Conservation (phyloP, 345 rosid genomes). For the Aquilaria malaccensis region DNA sequence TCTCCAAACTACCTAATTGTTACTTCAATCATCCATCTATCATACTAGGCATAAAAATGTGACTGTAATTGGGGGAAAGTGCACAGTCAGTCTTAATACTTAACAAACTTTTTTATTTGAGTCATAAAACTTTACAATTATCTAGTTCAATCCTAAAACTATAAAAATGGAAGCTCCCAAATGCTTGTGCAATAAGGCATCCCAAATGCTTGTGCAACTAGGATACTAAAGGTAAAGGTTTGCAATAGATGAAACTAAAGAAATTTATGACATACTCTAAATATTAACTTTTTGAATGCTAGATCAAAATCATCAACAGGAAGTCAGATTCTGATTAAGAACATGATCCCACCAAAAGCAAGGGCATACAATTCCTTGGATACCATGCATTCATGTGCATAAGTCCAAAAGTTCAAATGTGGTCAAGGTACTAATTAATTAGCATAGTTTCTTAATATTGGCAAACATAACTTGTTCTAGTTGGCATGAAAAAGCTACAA, state of each 20-base stretch:
- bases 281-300: constrained; percentile 62
- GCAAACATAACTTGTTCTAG: too few species aligned
- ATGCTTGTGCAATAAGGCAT: constrained; percentile 28
- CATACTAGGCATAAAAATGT: too few species aligned
- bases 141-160: too few species aligned
- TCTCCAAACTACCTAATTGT: too few species aligned
- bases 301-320: constrained; percentile 83
- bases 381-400: constrained; percentile 42
- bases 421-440: too few species aligned
- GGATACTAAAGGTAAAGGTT: constrained; percentile 66
- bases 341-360: constrained; percentile 93
- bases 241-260: constrained; percentile 28
- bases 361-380: constrained; percentile 93
- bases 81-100: too few species aligned
- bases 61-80: too few species aligned
- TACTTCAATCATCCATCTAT: too few species aligned
- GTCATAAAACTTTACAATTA: too few species aligned
- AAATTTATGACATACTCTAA: constrained; percentile 10
- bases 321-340: constrained; percentile 85
- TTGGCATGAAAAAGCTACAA: not conserved
- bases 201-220: constrained; percentile 53
- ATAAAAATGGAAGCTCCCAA: too few species aligned
- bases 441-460: too few species aligned
- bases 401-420: not conserved
- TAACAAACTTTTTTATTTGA: too few species aligned